Conservation (phyloP, 2,329 filamentous ascomycete species). For the Ploettnerulaceae sp. region DNA sequence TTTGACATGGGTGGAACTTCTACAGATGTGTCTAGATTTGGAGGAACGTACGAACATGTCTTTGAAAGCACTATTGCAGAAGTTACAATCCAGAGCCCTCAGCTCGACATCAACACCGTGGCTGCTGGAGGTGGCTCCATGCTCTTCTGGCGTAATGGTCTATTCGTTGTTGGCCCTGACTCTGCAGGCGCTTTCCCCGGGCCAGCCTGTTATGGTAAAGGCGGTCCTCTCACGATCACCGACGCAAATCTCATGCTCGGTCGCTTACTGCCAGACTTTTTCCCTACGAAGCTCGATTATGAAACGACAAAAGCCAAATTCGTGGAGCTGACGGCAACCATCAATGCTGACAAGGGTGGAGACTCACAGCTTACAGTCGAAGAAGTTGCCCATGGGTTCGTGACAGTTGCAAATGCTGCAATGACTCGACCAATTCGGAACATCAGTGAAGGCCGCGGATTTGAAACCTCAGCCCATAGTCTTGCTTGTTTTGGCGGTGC, state of each 20-base stretch:
- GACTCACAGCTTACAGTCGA: conserved; percentile 60
- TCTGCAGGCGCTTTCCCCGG: conserved; percentile 70
- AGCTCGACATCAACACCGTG: conserved; percentile 71
- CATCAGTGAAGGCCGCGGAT: conserved; percentile 83
- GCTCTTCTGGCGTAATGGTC: conserved; percentile 62
- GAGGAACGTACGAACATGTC: conserved; percentile 62
- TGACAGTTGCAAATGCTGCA: conserved; percentile 82
- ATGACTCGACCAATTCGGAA: conserved; percentile 88
- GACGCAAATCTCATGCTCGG: conserved; percentile 85
- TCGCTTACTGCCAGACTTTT: conserved; percentile 78
- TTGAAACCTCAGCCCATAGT: conserved; percentile 79
- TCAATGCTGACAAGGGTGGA: conserved; percentile 64
- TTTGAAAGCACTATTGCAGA: conserved; percentile 75
- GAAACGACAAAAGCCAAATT: conserved; percentile 70
- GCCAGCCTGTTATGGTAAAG: conserved; percentile 84
- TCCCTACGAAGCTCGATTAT: conserved; percentile 77
- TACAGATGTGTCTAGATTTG: conserved; percentile 63
- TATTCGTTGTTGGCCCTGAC: conserved; percentile 66
- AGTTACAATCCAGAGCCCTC: conserved; percentile 70
- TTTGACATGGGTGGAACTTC: conserved; percentile 66
- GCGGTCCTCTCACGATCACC: conserved; percentile 80
- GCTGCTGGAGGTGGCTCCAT: conserved; percentile 41
- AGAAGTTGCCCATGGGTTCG: conserved; percentile 53
- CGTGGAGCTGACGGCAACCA: conserved; percentile 65
- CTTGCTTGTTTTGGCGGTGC: conserved; percentile 88